Percentiles rank a stretch among this genome's conserved stretches.
phyloP scores from a whole-genome alignment of 805 yeast species.

The Starmerella floris region DNA sequence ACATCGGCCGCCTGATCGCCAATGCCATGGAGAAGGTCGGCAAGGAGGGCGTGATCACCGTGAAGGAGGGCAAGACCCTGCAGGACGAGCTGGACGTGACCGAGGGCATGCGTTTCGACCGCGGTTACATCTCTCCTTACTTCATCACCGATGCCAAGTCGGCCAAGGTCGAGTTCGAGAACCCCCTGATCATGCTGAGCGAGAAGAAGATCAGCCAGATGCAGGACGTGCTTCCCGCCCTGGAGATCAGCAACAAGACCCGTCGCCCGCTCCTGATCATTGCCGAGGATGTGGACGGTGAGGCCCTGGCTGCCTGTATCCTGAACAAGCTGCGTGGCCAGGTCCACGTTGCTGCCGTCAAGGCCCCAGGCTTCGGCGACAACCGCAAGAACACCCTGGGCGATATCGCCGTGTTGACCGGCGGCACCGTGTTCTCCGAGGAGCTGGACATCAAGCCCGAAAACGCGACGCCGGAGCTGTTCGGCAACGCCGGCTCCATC shows the following conservation, averaged over 20 bases:
- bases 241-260: constrained; percentile 82
- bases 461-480: constrained; percentile 74
- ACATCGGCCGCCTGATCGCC: constrained; percentile 82
- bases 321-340: constrained; percentile 96
- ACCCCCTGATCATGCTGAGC: constrained; percentile 73
- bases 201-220: constrained; percentile 88
- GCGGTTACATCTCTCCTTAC: constrained; percentile 94
- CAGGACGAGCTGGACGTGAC: constrained; percentile 94
- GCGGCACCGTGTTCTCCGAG: constrained; percentile 79
- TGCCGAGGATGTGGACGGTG: constrained; percentile 96
- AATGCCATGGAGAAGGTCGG: constrained; percentile 98
- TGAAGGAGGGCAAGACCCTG: constrained; percentile 91
- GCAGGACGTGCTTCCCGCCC: constrained; percentile 82
- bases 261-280: constrained; percentile 87
- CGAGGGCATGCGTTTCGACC: constrained; percentile 97
- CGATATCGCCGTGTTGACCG: constrained; percentile 87
- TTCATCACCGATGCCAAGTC: constrained; percentile 84
- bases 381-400: constrained; percentile 93
- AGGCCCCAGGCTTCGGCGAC: constrained; percentile 99
- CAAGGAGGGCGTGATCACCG: constrained; percentile 96
- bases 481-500: constrained; percentile 84
- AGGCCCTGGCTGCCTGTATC: constrained; percentile 95
- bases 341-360: constrained; percentile 92
- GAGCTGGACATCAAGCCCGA: constrained; percentile 93
- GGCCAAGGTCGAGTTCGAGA: constrained; percentile 90